Percentiles rank a stretch among this genome's conserved stretches.
Evolutionary conservation across 1,284 basidiomycete genomes (phyloP).

Genomic region (Moesziomyces parantarcticus): DNA sequence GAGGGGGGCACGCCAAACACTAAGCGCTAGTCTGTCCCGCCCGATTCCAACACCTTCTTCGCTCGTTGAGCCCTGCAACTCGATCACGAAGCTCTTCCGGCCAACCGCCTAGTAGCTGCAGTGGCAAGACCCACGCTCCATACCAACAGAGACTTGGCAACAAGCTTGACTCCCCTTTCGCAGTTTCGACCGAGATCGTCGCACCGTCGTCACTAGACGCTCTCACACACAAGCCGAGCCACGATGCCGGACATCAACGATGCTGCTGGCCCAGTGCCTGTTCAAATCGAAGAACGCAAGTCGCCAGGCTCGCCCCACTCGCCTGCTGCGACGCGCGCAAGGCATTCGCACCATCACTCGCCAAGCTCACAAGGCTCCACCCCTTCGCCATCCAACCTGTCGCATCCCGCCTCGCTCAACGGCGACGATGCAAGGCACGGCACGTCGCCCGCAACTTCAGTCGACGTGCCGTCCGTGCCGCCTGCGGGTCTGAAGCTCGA

Average conservation of each 20-base stretch:
- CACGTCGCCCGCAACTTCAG: constrained; percentile 37
- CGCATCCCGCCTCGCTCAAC: constrained; percentile 35
- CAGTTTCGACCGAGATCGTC: too few relatives aligned
- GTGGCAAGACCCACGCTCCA: too few relatives aligned
- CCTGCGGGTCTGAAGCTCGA: constrained; percentile 32
- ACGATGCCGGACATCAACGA: constrained; percentile 19
- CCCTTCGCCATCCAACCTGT: constrained; percentile 26
- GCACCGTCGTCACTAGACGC: too few relatives aligned
- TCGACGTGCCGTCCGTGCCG: constrained; percentile 22
- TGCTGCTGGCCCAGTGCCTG: constrained; percentile 4
- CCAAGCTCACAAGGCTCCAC: constrained; percentile 29
- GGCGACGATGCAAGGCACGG: constrained; percentile 37
- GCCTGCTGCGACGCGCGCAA: background rate
- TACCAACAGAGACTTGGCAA: too few relatives aligned
- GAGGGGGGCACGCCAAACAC: constrained; percentile 16
- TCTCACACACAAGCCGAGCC: background rate
- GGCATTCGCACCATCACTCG: constrained; percentile 1
- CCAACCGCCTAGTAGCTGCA: too few relatives aligned
- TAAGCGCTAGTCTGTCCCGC: constrained; percentile 27
- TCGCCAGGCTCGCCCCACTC: constrained; percentile 7
- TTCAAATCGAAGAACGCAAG: constrained; percentile 3
- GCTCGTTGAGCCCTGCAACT: too few relatives aligned
- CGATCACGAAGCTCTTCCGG: too few relatives aligned
- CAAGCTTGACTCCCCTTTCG: too few relatives aligned
- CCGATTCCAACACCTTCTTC: background rate